Evolutionary conservation across 331 rosid species (phyloP), one percentile per base, ranked within the genome.

Genomic region (Pyracantha coccinea): DNA sequence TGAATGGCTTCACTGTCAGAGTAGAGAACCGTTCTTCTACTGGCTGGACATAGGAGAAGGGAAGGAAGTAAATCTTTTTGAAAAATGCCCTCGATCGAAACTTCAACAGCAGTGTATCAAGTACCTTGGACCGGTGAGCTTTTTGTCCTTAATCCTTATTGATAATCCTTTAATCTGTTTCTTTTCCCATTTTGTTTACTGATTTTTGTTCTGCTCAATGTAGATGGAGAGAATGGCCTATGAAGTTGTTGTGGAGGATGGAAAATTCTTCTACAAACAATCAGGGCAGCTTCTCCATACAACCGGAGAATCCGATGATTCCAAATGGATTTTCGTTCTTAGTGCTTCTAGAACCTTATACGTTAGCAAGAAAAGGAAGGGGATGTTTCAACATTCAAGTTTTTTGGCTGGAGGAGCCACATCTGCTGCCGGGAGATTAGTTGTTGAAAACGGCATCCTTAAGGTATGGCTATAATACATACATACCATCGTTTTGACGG

Each of bases 361-460:
- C 71, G 90, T 92, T 78, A 98, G 97, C 71, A 95, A 90, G 85
- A 95, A 95, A 84, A 86, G 81, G 81, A 95, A 95, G 80, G 99
- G 99, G 59, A 78, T 87, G 60, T 95, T 95, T 84, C 99, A 95
- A 84, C 99, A 95, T 69, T 95, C 99, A 10, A 95, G 99, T 86
- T 95, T 95, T 86, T 89, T 95, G 86, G 99, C 99, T 73, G 99
- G 99, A 75, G 99, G 99, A 53, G 99, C 99, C 67, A 95, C 99
- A 61, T 85, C 97, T 80, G 89, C 99, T 70, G 98, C 99, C 4
- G 99, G 99, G 64, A 89, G 99, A 88, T 82, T 95, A 78, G 97
- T 90, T 64, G 72, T 90, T 73, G 96, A 95, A 60, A 38, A 84
- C 25, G 99, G 99, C 73, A 80, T 85, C 83, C 83, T 95, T 64